Evolutionary conservation across 2,329 filamentous ascomycete species (phyloP), one percentile per base, ranked within the genome.

Genomic region (Raffaelea ambrosiae): DNA sequence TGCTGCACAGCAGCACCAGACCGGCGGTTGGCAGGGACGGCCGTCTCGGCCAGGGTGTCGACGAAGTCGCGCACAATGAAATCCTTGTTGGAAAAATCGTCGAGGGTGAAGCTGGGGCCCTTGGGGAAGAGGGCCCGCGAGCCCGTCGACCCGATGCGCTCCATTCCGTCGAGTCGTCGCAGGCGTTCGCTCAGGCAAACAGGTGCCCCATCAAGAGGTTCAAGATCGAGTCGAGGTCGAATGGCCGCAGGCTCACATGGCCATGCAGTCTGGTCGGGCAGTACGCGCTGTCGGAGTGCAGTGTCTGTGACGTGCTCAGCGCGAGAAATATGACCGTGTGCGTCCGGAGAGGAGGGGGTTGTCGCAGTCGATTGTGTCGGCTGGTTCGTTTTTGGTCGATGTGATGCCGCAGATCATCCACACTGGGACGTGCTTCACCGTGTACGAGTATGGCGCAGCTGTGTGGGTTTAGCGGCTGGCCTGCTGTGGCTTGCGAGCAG

Each of bases 11-110:
- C 18, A 54, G 78, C 75, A 8, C 79, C 82, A 14, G 90, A 96
- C 51, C 87, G 84, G 47, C 93, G 86, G 60, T 83, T 86, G 20
- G 76, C 73, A n/a, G 87, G 83, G 33, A 88, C 78, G 20, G 88
- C 86, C 57, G 76, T 86, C 54, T 97, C 90, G 44, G 91, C 93
- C 49, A 98, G 81, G 45, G 84, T 81, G 64, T 98, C 94, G 58
- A 98, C 84, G 63, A 98, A 98, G 69, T 98, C 93, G 61, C 95
- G 89, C 55, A 97, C 91, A 54, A 97, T 96, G 61, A 97, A 98
- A 68, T 97, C 93, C 59, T 86, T 86, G 63, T 76, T 86, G 49
- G 87, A 87, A 66, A 90, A 88, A 68, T 90, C 89, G 40, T 95
- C 88, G 52, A 97, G 75, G 10, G 82, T 88, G 70, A 96, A 96